A percentile compares a stretch with the other conserved stretches of the same genome.
These are phyloP conservation scores for Botryotinia convoluta DNA, from an alignment of 2,329 filamentous ascomycete genomes.

Conservation along the genomic window DNA sequence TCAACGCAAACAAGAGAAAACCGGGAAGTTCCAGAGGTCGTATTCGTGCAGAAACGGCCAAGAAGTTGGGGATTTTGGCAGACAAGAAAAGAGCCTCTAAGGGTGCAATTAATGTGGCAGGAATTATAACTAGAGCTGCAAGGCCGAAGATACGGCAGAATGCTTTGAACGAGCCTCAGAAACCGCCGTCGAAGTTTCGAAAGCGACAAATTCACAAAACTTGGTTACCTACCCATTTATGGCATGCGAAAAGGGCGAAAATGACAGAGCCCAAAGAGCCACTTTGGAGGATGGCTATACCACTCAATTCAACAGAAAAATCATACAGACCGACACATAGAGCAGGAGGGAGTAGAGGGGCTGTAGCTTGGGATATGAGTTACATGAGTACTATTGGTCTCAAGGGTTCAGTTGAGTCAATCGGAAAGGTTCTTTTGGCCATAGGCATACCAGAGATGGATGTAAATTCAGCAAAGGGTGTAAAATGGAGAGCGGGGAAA, in stretches of 20 bases:
- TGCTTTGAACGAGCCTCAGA: conserved; percentile 61
- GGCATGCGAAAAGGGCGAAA: conserved; percentile 85
- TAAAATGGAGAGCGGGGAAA: conserved; percentile 67
- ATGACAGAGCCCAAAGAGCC: conserved; percentile 79
- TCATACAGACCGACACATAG: conserved; percentile 85
- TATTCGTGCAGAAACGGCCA: conserved; percentile 73
- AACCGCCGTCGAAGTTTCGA: conserved; percentile 67
- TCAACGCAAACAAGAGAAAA: conserved; percentile 62
- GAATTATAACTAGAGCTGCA: conserved; percentile 43
- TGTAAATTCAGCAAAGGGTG: conserved; percentile 61
- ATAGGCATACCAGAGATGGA: conserved; percentile 61
- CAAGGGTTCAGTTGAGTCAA: conserved; percentile 61
- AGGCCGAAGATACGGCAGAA: conserved; percentile 70
- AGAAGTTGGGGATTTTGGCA: conserved; percentile 63
- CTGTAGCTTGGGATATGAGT: conserved; percentile 88
- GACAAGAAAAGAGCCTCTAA: conserved; percentile 52
- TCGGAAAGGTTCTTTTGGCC: conserved; percentile 64
- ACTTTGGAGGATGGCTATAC: conserved; percentile 87
- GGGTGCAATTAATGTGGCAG: conserved; percentile 28
- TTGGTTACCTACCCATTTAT: conserved; percentile 92
- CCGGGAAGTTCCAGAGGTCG: conserved; percentile 56
- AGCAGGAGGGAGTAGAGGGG: conserved; percentile 70
- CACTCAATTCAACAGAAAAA: conserved; percentile 83
- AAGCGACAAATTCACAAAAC: conserved; percentile 86
- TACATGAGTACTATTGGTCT: conserved; percentile 86